phyloP scores from a whole-genome alignment of 345 rosid genomes.

The Garcia nutans region DNA sequence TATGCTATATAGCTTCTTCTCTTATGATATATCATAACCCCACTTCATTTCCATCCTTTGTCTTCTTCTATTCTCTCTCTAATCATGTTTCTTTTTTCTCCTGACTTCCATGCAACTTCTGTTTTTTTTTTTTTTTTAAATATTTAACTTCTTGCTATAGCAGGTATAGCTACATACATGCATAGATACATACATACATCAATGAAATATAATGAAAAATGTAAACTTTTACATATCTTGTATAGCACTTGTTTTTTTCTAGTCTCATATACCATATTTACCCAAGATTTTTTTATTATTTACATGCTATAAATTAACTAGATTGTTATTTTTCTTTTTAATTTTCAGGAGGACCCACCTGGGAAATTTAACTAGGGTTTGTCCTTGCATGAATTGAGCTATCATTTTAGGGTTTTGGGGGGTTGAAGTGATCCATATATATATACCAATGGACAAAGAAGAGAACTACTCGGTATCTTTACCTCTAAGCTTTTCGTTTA shows the following conservation, averaged over 20 bases:
- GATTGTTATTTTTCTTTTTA: background rate
- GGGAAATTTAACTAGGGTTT: conserved; percentile 21
- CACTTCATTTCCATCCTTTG: conserved; percentile 18
- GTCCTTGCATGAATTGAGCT: conserved; percentile 27
- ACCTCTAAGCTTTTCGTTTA: conserved; percentile 7
- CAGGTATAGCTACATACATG: too few relatives aligned
- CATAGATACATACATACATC: too few relatives aligned
- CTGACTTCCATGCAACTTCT: conserved; percentile 21
- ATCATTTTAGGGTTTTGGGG: conserved; percentile 16
- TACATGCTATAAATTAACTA: conserved; percentile 18
- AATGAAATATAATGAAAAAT: too few relatives aligned
- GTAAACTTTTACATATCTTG: too few relatives aligned
- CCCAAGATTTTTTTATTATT: background rate
- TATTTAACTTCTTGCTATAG: too few relatives aligned
- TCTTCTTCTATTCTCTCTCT: conserved; percentile 19
- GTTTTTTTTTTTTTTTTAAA: background rate
- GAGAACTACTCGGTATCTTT: conserved; percentile 61
- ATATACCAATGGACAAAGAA: conserved; percentile 63
- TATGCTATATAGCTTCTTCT: conserved; percentile 10
- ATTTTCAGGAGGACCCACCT: conserved; percentile 18
- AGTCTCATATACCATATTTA: background rate
- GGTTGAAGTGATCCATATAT: conserved; percentile 10
- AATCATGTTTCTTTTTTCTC: conserved; percentile 18
- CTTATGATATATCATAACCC: conserved; percentile 12
- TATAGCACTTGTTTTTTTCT: background rate